Percentiles rank a stretch among this genome's conserved stretches.
phyloP scores from a whole-genome alignment of 441 rosid genomes.

The Euphorbia corollata region DNA sequence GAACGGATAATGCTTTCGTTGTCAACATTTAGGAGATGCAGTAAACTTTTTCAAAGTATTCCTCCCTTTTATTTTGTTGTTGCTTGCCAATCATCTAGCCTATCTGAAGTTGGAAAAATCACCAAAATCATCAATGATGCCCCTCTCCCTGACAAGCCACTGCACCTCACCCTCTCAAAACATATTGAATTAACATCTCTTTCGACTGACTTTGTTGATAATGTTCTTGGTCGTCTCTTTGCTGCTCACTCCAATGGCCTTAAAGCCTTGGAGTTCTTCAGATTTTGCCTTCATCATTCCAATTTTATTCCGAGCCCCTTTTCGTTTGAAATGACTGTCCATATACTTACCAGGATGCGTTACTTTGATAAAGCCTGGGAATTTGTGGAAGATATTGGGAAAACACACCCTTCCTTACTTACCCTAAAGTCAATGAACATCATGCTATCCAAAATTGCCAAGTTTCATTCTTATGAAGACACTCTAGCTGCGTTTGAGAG shows the following conservation, averaged over 20 bases:
- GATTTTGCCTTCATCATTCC: conserved; percentile 30
- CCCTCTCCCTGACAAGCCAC: conserved; percentile 52
- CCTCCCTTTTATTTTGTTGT: not conserved
- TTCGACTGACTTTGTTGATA: conserved; percentile 41
- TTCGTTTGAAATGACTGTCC: conserved; percentile 75
- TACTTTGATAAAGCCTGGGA: conserved; percentile 79
- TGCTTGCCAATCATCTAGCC: not conserved
- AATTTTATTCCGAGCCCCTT: conserved; percentile 36
- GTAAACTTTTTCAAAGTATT: not conserved
- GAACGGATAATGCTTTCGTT: conserved; percentile 4
- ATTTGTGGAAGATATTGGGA: conserved; percentile 46
- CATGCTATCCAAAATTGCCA: conserved; percentile 56
- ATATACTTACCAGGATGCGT: conserved; percentile 68
- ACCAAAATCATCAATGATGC: conserved; percentile 61
- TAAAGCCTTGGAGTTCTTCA: conserved; percentile 78
- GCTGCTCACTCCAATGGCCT: conserved; percentile 81
- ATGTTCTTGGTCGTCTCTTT: conserved; percentile 78
- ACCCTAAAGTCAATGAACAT: conserved; percentile 72
- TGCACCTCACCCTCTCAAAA: conserved; percentile 36
- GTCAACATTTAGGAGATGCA: not conserved
- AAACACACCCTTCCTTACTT: conserved; percentile 36
- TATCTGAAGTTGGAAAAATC: conserved; percentile 37
- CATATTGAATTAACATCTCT: conserved; percentile 34
- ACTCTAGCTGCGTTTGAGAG: conserved; percentile 54
- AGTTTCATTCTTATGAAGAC: conserved; percentile 55